phyloP scores from a whole-genome alignment of 2,329 filamentous ascomycete species.

The Fusarium pseudonygamai region DNA sequence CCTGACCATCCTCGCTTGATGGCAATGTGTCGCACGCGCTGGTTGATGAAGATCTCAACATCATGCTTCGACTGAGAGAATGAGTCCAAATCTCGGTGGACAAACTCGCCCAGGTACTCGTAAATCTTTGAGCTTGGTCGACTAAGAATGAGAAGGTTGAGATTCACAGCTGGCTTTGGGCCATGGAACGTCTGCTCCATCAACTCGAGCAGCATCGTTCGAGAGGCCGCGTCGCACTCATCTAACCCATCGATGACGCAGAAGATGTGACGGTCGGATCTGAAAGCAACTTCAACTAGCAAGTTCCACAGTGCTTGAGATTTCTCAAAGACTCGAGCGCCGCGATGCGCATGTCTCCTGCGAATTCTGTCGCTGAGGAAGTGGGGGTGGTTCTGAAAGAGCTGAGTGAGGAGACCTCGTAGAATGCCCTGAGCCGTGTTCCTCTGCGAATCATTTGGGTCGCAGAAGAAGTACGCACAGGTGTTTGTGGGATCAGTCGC shows the following conservation, averaged over 20 bases:
- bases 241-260: slow-evolving; percentile 22
- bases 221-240: slow-evolving; percentile 18
- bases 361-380: slow-evolving; percentile 27
- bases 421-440: slow-evolving; percentile 20
- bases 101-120: slow-evolving; percentile 25
- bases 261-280: slow-evolving; percentile 23
- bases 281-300: slow-evolving; percentile 20
- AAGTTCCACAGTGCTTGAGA: slow-evolving; percentile 24
- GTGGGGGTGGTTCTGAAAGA: slow-evolving; percentile 24
- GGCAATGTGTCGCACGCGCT: slow-evolving; percentile 22
- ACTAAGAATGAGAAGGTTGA: slow-evolving; percentile 12
- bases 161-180: slow-evolving; percentile 7
- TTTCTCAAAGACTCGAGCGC: slow-evolving; percentile 19
- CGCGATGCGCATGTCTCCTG: slow-evolving; percentile 17
- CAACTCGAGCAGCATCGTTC: slow-evolving; percentile 10
- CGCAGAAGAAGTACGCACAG: slow-evolving; percentile 24
- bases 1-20: slow-evolving; percentile 28
- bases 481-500: slow-evolving; percentile 11
- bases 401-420: slow-evolving; percentile 20
- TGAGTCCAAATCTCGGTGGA: slow-evolving; percentile 34
- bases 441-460: slow-evolving; percentile 11
- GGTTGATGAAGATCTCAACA: slow-evolving; percentile 31
- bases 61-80: slow-evolving; percentile 30
- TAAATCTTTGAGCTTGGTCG: slow-evolving; percentile 18
- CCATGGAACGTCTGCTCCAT: slow-evolving; percentile 24